Base-by-base conservation (phyloP, 192 early-diverging fungal genomes). In the Funneliformis geosporum region DNA sequence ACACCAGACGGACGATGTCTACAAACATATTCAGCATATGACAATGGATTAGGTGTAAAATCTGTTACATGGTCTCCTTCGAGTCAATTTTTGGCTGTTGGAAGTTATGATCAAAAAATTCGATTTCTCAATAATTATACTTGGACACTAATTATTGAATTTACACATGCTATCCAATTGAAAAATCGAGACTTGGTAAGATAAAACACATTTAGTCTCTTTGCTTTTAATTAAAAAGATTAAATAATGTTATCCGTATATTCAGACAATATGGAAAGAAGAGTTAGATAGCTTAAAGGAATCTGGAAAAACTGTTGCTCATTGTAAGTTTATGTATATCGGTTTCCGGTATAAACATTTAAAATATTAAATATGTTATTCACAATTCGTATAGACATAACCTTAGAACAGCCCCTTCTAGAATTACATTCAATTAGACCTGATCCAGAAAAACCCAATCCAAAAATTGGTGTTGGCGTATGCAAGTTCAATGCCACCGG, bases 61-160 rank as follows among this genome's bases (percentile, higher is more conserved):
- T 80, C 82, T 28, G 85, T 90, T 1, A 73, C 73, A 4, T 97
- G 96, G 96, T 91, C 91, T 43, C 94, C 93, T 18, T 87, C 87
- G 0, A 85, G 86, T 42, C 92, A 96, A 78, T 87, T 96, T 60
- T 69, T 97, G 18, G 96, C 94, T 6, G 71, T 97, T 46, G 94
- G 93, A n/a, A 91, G 93, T 76, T 97, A 92, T 81, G 96, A 97
- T 80, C 88, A 94, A 82, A 92, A 93, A 91, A 84, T 92, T 44
- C 89, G 93, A 1, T 70, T 96, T 21, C 69, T 97, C 14, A 92
- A 92, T 76, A 83, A 92, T 60, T 87, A 90, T 67, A 92, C 89
- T 1, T 96, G 93, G 93, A 86, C 89, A 33, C 87, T 91, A 8
- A 78, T 92, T 21, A 75, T 89, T 18, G 89, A 91, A 74, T 90